Conservation (phyloP, 2,329 filamentous ascomycete species). For the Orbilia javanica region DNA sequence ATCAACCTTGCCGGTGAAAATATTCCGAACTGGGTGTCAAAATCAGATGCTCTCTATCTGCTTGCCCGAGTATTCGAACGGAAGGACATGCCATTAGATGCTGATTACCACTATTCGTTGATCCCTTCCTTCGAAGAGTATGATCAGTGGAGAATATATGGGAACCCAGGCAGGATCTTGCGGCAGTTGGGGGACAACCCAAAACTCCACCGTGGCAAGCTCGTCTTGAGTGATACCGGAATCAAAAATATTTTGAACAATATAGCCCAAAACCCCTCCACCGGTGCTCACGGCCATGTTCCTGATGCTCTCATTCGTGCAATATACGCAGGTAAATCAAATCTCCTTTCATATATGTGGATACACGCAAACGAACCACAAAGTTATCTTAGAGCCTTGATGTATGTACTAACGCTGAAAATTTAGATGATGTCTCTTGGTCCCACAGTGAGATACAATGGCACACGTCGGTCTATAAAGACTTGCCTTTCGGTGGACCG, state of each 20-base stretch:
- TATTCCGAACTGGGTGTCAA: background rate
- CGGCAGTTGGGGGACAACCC: background rate
- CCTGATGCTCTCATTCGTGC: background rate
- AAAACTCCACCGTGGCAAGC: background rate
- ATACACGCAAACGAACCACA: background rate
- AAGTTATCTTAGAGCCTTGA: background rate
- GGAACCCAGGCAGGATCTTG: background rate
- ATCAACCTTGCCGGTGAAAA: background rate
- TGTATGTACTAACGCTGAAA: background rate
- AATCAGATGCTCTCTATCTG: slow-evolving; percentile 34
- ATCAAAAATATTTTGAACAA: background rate
- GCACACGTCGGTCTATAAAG: no score
- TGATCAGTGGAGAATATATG: slow-evolving; percentile 38
- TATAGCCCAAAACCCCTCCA: background rate
- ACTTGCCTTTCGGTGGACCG: background rate
- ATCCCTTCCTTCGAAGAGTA: slow-evolving; percentile 20
- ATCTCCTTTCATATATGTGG: background rate
- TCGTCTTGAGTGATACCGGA: background rate
- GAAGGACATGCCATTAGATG: slow-evolving; percentile 27
- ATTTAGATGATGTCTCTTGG: slow-evolving; percentile 5
- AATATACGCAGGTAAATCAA: slow-evolving; percentile 1
- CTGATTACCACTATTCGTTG: slow-evolving; percentile 46
- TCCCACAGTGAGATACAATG: background rate
- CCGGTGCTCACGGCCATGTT: background rate
- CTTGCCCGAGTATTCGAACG: slow-evolving; percentile 28